phyloP scores from a whole-genome alignment of 2,329 filamentous ascomycete species.

The Rasamsonia emersonii region DNA sequence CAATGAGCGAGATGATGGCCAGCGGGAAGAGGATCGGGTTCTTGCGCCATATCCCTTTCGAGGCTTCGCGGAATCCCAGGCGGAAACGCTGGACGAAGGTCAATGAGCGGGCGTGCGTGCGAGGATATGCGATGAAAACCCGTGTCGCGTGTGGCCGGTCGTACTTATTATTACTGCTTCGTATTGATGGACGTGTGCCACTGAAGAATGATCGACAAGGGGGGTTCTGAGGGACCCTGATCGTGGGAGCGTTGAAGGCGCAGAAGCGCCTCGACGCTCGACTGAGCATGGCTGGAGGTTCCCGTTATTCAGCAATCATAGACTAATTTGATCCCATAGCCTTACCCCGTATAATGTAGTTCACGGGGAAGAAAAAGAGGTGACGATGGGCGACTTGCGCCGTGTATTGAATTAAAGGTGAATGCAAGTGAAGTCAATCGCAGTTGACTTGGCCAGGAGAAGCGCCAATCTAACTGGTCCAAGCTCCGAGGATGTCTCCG shows the following conservation, averaged over 20 bases:
- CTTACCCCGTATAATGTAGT: too few relatives aligned
- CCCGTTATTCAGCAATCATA: too few relatives aligned
- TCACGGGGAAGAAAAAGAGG: too few relatives aligned
- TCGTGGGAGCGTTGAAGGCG: conserved; percentile 5
- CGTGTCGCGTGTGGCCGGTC: conserved; percentile 1
- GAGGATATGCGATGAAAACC: conserved; percentile 1
- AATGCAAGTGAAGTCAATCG: too few relatives aligned
- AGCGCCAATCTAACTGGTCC: too few relatives aligned
- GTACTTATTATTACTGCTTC: background rate
- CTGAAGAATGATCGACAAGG: conserved; percentile 6
- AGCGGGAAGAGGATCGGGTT: conserved; percentile 35
- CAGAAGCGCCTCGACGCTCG: conserved; percentile 18
- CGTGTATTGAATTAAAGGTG: too few relatives aligned
- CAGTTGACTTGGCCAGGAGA: too few relatives aligned
- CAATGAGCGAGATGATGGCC: conserved; percentile 31
- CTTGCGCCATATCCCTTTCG: conserved; percentile 33
- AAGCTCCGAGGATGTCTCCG: too few relatives aligned
- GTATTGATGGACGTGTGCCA: conserved; percentile 1
- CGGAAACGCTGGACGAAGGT: conserved; percentile 22
- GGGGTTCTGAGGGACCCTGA: background rate
- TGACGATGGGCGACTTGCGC: too few relatives aligned
- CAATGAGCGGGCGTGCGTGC: conserved; percentile 9
- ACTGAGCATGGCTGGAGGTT: conserved; percentile 19
- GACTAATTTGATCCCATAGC: too few relatives aligned
- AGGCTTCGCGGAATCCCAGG: conserved; percentile 26